Conservation (phyloP, 192 early-diverging fungal genomes). For the Umbelopsis ramanniana region DNA sequence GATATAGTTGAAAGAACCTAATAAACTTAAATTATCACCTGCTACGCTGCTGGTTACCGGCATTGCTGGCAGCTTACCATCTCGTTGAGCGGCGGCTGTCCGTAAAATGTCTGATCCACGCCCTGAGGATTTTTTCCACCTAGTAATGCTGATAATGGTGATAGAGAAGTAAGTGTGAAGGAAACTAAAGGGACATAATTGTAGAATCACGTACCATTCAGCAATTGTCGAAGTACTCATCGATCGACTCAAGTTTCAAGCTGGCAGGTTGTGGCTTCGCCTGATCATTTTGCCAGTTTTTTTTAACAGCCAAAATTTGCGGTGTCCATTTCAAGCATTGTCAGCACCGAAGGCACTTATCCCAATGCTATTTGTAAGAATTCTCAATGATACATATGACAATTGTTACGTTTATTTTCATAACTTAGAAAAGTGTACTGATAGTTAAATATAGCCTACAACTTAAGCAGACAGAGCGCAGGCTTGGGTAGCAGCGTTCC, state of each 20-base stretch:
- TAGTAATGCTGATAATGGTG: neutral
- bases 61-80: neutral
- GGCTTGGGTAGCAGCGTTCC: slow-evolving; percentile 29
- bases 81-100: slow-evolving; percentile 8
- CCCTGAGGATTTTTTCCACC: neutral
- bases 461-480: slow-evolving; percentile 18
- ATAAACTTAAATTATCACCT: neutral
- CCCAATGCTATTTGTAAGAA: too few relatives aligned
- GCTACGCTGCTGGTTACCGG: neutral
- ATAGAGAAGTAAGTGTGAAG: neutral
- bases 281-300: neutral
- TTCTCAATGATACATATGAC: too few relatives aligned
- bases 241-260: neutral
- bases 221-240: neutral
- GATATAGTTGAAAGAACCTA: neutral
- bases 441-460: neutral
- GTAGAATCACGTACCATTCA: neutral
- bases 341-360: too few relatives aligned
- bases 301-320: neutral
- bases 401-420: neutral
- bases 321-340: too few relatives aligned
- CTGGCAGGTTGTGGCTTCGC: neutral
- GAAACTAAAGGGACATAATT: neutral
- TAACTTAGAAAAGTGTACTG: neutral
- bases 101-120: slow-evolving; percentile 2